These are phyloP conservation scores for Penicillium nucicola DNA, from an alignment of 495 filamentous ascomycete species.

Conservation along the genomic window DNA sequence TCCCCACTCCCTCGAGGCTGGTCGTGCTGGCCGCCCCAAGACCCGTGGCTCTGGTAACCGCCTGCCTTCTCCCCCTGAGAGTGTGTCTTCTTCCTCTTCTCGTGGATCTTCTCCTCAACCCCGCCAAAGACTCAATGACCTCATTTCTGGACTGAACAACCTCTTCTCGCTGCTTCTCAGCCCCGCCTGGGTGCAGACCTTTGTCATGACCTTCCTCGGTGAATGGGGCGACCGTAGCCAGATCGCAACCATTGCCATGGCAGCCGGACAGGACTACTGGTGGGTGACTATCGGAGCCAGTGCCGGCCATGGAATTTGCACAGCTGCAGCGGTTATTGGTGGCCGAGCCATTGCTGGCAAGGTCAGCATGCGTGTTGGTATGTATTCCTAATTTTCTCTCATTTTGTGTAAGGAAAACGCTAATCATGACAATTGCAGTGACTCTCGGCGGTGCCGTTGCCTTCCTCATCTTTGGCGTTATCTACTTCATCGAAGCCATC, in stretches of 20 bases:
- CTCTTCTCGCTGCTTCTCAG: conserved; percentile 83
- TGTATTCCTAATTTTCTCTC: conserved; percentile 39
- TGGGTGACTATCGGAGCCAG: conserved; percentile 94
- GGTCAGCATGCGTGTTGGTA: conserved; percentile 96
- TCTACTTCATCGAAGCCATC: conserved; percentile 82
- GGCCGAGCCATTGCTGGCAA: conserved; percentile 87
- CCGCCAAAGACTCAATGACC: conserved; percentile 34
- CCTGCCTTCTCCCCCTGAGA: conserved; percentile 53
- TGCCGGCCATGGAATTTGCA: conserved; percentile 83
- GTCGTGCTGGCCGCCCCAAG: conserved; percentile 42
- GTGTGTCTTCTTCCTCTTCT: conserved; percentile 53
- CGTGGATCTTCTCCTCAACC: conserved; percentile 55
- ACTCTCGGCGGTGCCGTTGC: conserved; percentile 91
- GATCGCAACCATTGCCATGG: conserved; percentile 99
- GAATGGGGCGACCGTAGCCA: conserved; percentile 98
- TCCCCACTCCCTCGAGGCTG: conserved; percentile 49
- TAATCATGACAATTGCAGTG: conserved; percentile 51
- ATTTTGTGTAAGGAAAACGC: neutral
- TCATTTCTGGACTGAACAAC: conserved; percentile 70
- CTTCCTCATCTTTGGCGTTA: conserved; percentile 85
- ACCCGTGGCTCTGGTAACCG: conserved; percentile 45
- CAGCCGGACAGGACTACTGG: conserved; percentile 97
- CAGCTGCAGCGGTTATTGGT: conserved; percentile 87
- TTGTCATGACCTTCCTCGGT: conserved; percentile 97
- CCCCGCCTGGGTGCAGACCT: conserved; percentile 98